Base-by-base conservation (phyloP, 1,284 basidiomycete genomes). In the Tylopilus sp. region DNA sequence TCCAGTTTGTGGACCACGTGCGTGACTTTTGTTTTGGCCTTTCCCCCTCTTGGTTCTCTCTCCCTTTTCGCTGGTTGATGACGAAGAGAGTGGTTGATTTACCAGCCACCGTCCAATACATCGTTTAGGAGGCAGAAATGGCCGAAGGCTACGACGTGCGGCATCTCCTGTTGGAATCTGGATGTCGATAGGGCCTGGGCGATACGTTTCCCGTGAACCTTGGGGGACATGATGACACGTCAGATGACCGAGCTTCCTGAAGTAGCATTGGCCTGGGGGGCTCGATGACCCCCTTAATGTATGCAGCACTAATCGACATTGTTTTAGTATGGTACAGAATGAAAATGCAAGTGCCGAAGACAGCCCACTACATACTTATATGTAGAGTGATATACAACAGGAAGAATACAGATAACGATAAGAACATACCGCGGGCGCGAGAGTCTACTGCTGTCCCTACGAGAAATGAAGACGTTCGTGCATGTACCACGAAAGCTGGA, bases 1-100 rank as follows among this genome's bases (percentile, higher is more conserved):
- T 77, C 39, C 63, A 71, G 24, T 78, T 68, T 46, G 72, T 78
- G 31, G 77, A 77, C 52, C 76, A 78, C 56, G 73, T 75, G 50
- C 50, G 73, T 55, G 20, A n/a, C 21, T 10, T n/a, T 35, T 17
- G 3, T 24, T 6, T 24, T 26, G 5, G 26, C 26, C 10, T 11
- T 11, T 12, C 18, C 35, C 18, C 35, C 30, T 31, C 12, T 14
- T 7, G 12, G 12, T 14, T 36, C 15, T 7, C 10, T 30, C 12
- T 14, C 30, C 12, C 14, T 14, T 36, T 36, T 12, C 10, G 2
- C 18, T 5, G 35, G 35, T 18, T 20, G 35, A 20, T 20, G 35
- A 20, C 18, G 18, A 30, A 7, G 1, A 8, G 43, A 76, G 73
- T 75, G 72, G 71, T 77, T 76, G 75, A 76, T 77, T 42, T 74